Evolutionary conservation across 306 rosid species (phyloP).

Genomic region (Vigna reflexopilosa): DNA sequence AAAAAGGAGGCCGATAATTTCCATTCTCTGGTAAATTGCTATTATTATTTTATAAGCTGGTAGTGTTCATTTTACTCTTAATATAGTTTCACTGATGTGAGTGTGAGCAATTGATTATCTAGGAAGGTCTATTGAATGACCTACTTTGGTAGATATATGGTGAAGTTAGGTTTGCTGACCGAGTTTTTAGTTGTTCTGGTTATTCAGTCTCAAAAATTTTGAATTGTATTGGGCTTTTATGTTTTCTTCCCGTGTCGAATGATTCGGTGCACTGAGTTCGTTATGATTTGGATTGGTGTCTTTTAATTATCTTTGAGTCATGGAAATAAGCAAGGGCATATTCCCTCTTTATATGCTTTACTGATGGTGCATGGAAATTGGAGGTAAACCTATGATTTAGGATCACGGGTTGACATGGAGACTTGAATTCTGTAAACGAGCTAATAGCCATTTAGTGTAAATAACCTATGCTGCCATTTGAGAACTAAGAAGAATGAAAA

Average conservation of each 20-base stretch:
- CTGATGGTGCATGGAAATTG: neutral
- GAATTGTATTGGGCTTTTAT: neutral
- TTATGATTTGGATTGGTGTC: neutral
- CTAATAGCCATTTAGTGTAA: neutral
- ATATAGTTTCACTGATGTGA: neutral
- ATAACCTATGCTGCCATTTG: neutral
- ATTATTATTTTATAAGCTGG: neutral
- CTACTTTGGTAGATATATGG: neutral
- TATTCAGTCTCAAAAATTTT: neutral
- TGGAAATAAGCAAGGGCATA: neutral
- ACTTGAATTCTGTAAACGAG: neutral
- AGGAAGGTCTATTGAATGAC: neutral
- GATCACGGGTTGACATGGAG: neutral
- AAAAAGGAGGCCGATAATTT: conserved; percentile 42
- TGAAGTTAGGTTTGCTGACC: neutral
- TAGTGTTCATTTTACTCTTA: neutral
- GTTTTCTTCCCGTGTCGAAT: neutral
- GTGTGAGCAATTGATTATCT: neutral
- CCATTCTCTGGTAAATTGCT: conserved; percentile 46
- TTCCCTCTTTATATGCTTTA: neutral
- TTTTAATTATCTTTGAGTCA: conserved; percentile 1
- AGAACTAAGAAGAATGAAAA: neutral
- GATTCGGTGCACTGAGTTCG: neutral
- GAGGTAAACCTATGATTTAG: neutral
- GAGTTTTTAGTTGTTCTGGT: neutral